Conservation (phyloP, 2,329 filamentous ascomycete genomes). For the Colletotrichum chrysophilum region DNA sequence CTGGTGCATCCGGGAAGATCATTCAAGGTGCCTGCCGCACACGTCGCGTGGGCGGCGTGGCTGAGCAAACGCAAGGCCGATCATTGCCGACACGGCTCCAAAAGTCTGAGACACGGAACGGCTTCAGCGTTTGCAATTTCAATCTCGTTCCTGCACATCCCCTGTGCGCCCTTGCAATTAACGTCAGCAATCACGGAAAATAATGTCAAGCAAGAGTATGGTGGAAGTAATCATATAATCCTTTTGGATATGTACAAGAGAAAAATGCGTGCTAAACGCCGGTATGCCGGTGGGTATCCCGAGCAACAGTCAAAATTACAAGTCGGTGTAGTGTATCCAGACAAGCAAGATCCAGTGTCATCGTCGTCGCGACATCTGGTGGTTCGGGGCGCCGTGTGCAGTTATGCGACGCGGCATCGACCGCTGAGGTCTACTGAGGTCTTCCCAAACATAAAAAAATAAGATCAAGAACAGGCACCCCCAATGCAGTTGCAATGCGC, state of each 20-base stretch:
- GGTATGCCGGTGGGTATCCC: background rate
- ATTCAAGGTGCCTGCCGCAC: background rate
- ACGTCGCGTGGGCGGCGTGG: background rate
- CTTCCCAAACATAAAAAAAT: background rate
- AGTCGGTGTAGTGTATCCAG: slow-evolving; percentile 9
- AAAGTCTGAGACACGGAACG: slow-evolving; percentile 7
- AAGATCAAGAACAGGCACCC: background rate
- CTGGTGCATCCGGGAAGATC: background rate
- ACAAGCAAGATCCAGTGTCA: slow-evolving; percentile 3
- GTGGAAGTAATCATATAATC: slow-evolving; percentile 11
- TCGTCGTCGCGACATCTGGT: background rate
- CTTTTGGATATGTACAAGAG: slow-evolving; percentile 14
- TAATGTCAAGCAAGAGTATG: background rate
- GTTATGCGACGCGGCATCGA: background rate
- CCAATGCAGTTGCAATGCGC: slow-evolving; percentile 14
- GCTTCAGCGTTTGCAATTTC: background rate
- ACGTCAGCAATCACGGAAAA: background rate
- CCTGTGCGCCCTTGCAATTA: background rate
- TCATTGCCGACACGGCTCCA: background rate
- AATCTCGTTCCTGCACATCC: background rate
- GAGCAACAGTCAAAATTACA: slow-evolving; percentile 15
- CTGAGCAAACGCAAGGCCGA: background rate
- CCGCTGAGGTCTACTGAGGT: background rate
- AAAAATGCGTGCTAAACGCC: slow-evolving; percentile 10
- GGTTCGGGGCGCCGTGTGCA: background rate